Conservation (phyloP, 495 filamentous ascomycete species). For the Chaetomium tenue region DNA sequence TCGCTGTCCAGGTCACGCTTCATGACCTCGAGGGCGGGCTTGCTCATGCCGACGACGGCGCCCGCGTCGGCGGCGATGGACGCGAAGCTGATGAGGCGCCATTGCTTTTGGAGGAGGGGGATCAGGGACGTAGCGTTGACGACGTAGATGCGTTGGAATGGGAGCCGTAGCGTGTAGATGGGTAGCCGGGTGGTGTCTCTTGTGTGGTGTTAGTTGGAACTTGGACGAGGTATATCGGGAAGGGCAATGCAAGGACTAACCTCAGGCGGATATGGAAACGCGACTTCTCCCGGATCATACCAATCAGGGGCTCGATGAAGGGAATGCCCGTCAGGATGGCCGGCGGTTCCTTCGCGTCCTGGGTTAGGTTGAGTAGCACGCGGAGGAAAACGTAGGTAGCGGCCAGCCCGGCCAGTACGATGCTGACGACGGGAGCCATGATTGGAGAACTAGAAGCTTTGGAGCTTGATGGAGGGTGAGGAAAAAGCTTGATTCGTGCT, state of each 20-base stretch:
- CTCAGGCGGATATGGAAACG: slow-evolving; percentile 26
- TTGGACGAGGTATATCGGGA: not conserved
- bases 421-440: slow-evolving; percentile 13
- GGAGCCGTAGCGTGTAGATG: slow-evolving; percentile 36
- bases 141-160: slow-evolving; percentile 29
- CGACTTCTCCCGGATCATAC: slow-evolving; percentile 28
- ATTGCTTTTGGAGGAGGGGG: slow-evolving; percentile 25
- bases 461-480: not conserved
- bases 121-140: slow-evolving; percentile 29
- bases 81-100: slow-evolving; percentile 25
- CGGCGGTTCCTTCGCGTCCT: slow-evolving; percentile 31
- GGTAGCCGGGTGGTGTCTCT: slow-evolving; percentile 30
- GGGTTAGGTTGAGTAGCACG: slow-evolving; percentile 25
- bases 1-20: slow-evolving; percentile 18
- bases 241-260: not conserved
- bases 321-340: slow-evolving; percentile 26
- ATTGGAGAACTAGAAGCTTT: not conserved
- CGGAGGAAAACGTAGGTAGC: slow-evolving; percentile 31
- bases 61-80: slow-evolving; percentile 5
- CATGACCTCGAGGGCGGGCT: slow-evolving; percentile 23
- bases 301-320: slow-evolving; percentile 30
- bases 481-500: not conserved
- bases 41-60: slow-evolving; percentile 24
- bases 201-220: not conserved
- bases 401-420: slow-evolving; percentile 23